Evolutionary conservation across 139 green algal genomes (phyloP), one percentile per base, ranked within the genome.

Genomic region (Eudorina sp.): DNA sequence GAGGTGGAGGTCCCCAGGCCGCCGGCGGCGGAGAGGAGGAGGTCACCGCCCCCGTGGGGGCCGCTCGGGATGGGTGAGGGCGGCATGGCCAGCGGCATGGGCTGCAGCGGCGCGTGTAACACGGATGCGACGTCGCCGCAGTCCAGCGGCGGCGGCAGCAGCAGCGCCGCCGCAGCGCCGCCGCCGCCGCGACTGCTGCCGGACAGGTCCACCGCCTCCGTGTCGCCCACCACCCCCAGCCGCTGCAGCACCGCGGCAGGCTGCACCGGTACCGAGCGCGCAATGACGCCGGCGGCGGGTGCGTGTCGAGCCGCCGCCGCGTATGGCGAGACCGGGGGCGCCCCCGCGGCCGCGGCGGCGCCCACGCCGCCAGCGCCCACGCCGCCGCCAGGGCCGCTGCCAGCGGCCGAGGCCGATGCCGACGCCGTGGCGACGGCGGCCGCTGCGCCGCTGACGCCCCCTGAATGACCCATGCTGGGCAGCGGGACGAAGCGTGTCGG

Each of bases 401-500:
- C 13, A n/a, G n/a, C n/a, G n/a, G n/a, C n/a, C n/a, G n/a, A n/a
- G n/a, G n/a, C n/a, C n/a, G n/a, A n/a, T n/a, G n/a, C n/a, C n/a
- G n/a, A n/a, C n/a, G n/a, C n/a, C n/a, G n/a, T n/a, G n/a, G n/a
- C n/a, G n/a, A n/a, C n/a, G n/a, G n/a, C n/a, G n/a, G n/a, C n/a
- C n/a, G n/a, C n/a, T n/a, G n/a, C n/a, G n/a, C n/a, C n/a, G n/a
- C n/a, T n/a, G n/a, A n/a, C n/a, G n/a, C n/a, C n/a, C n/a, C n/a
- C n/a, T n/a, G n/a, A n/a, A n/a, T n/a, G n/a, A n/a, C n/a, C n/a
- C 19, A 72, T 16, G 62, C 16, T 72, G 3, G 62, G 31, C 19
- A 72, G 36, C 62, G 62, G 62, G 27, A 72, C 31, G 62, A 72
- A 72, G 23, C 62, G 62, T 40, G 62, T 72, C 62, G 62, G 62